These are phyloP conservation scores for Hemileccinum rubropunctum DNA, from an alignment of 768 basidiomycete species.

Conservation along the genomic window DNA sequence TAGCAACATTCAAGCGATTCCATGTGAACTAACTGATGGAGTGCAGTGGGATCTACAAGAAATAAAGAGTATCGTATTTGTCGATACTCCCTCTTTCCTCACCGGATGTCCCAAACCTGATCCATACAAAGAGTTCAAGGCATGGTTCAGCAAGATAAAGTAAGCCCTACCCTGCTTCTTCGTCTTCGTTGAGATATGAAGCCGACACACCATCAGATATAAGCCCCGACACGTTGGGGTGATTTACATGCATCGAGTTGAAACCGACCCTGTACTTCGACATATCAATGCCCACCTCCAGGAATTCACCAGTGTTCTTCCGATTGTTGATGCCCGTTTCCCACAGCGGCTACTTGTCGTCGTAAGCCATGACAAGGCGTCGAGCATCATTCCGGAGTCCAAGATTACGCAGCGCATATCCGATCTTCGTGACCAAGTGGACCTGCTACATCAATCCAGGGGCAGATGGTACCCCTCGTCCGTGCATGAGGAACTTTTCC, in stretches of 20 bases:
- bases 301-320: neutral
- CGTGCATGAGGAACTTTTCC: conserved; percentile 5
- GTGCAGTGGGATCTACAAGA: neutral
- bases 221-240: conserved; percentile 6
- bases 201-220: neutral
- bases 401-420: neutral
- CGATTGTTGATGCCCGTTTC: neutral
- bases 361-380: conserved; percentile 11
- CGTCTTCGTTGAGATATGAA: too few species aligned
- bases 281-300: conserved; percentile 2
- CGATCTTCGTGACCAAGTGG: neutral
- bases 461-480: neutral
- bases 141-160: conserved; percentile 2
- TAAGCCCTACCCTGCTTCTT: neutral
- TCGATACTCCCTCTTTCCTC: conserved; percentile 20
- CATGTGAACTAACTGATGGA: conserved; percentile 16
- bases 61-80: conserved; percentile 14
- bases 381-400: neutral
- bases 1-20: conserved; percentile 7
- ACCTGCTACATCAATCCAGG: neutral
- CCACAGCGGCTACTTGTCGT: conserved; percentile 1
- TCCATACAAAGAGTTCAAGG: conserved; percentile 1
- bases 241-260: conserved; percentile 19
- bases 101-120: conserved; percentile 8
- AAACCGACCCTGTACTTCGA: conserved; percentile 10